Base-by-base conservation (phyloP, 202 grass and related monocot species). In the Setaria italica region DNA sequence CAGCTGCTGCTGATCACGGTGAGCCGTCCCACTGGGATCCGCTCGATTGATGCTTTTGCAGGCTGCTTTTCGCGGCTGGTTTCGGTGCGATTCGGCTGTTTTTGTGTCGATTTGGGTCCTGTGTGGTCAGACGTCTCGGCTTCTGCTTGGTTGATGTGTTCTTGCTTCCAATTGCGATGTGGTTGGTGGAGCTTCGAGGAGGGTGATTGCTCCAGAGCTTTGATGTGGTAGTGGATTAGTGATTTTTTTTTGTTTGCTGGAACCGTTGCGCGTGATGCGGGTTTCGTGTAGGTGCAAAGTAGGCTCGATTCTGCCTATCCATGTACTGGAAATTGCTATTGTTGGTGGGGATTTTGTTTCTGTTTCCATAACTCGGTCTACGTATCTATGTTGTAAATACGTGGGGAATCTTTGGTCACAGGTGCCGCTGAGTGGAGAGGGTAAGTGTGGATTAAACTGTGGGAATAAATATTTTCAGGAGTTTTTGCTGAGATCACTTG, bases 1-100 rank as follows among this genome's bases (percentile, higher is more conserved):
- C 75, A 3, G 80, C 74, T 4, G 71, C 78, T 72, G 65, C 76
- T 88, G 81, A 81, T 81, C 77, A 54, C n/a, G 82, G 85, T 67
- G 85, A 88, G 89, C 19, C 34, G 71, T 25, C 50, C 16, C 51
- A 2, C 76, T 71, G 48, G 62, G 77, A 91, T 85, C 77, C 81
- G 77, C 72, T 70, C 78, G 16, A 72, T 91, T 54, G 37, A 5
- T 4, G 81, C 33, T 37, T 45, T 76, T 25, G 5, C 10, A 0
- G 14, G 62, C 25, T 1, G 41, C 14, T 84, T 72, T 0, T 12
- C 35, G 45, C 60, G 17, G 5, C 11, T 68, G 6, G 62, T 16
- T 34, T n/a, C 12, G 6, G 71, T 33, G 79, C 19, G 76, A 80
- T 87, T 80, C 2, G 50, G 34, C 4, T 67, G 8, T 6, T 0